phyloP scores from a whole-genome alignment of 2,329 filamentous ascomycete genomes.

The Xylariales sp. region DNA sequence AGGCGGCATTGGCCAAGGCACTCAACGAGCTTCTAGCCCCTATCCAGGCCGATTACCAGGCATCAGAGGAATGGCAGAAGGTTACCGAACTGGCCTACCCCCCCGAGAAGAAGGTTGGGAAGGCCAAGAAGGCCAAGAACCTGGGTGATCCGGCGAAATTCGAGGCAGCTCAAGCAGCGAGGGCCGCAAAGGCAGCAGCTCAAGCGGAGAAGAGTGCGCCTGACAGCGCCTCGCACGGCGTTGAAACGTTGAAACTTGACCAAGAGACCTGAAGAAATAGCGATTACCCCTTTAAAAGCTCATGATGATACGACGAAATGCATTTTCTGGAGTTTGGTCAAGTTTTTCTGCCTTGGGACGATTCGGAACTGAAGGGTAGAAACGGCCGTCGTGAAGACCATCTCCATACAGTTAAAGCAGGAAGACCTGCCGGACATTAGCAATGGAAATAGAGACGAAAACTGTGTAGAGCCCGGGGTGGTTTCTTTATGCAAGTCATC shows the following conservation, averaged over 20 bases:
- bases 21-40: constrained; percentile 71
- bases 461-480: too few species aligned
- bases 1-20: constrained; percentile 73
- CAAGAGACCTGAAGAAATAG: too few species aligned
- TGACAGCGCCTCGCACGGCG: constrained; percentile 5
- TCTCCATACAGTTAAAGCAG: too few species aligned
- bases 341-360: too few species aligned
- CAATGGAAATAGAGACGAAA: too few species aligned
- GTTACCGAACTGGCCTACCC: constrained; percentile 79
- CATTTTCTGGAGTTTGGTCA: too few species aligned
- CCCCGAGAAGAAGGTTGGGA: constrained; percentile 64
- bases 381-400: too few species aligned
- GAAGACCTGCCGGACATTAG: too few species aligned
- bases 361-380: too few species aligned
- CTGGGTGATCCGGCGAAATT: constrained; percentile 3
- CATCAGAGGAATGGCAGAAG: constrained; percentile 73
- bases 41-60: constrained; percentile 69
- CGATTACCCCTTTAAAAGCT: too few species aligned
- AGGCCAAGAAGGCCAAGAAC: constrained; percentile 56
- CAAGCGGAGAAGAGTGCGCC: constrained; percentile 5
- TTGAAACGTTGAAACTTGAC: constrained; percentile 9
- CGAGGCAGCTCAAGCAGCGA: neutral
- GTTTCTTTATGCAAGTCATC: too few species aligned
- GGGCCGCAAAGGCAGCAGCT: constrained; percentile 4
- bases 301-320: too few species aligned